Conservation (phyloP, 371 early-diverging fungal genomes). For the Cokeromyces recurvatus region DNA sequence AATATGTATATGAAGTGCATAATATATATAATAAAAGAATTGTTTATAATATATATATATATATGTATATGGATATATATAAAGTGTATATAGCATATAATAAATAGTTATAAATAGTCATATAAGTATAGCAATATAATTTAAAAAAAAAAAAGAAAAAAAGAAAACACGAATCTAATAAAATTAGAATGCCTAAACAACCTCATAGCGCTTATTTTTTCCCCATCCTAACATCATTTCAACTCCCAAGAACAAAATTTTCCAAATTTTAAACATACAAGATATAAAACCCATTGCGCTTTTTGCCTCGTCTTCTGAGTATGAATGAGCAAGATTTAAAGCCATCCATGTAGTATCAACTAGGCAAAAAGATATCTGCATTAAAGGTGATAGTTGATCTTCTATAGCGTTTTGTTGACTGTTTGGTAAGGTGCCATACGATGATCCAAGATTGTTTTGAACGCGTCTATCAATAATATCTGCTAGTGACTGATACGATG, state of each 20-base stretch:
- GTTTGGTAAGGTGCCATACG: constrained; percentile 15
- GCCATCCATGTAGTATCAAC: constrained; percentile 25
- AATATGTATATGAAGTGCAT: too few species aligned
- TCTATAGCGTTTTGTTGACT: neutral
- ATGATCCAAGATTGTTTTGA: neutral
- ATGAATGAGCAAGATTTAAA: constrained; percentile 21
- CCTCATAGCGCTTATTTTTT: too few species aligned
- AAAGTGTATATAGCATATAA: too few species aligned
- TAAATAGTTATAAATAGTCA: too few species aligned
- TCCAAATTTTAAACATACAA: constrained; percentile 29
- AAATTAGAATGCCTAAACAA: too few species aligned
- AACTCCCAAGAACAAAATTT: constrained; percentile 28
- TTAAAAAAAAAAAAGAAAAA: too few species aligned
- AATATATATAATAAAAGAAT: too few species aligned
- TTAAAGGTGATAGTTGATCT: neutral
- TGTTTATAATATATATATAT: too few species aligned
- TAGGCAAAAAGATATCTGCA: constrained; percentile 15
- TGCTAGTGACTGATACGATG: constrained; percentile 32
- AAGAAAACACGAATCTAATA: too few species aligned
- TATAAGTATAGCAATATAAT: too few species aligned
- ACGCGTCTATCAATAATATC: constrained; percentile 24
- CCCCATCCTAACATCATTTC: constrained; percentile 26
- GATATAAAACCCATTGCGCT: constrained; percentile 7
- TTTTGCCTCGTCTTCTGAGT: constrained; percentile 4
- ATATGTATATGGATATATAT: too few species aligned